Conservation (phyloP, 2,329 filamentous ascomycete genomes). For the Ambrosiella cleistominuta region DNA sequence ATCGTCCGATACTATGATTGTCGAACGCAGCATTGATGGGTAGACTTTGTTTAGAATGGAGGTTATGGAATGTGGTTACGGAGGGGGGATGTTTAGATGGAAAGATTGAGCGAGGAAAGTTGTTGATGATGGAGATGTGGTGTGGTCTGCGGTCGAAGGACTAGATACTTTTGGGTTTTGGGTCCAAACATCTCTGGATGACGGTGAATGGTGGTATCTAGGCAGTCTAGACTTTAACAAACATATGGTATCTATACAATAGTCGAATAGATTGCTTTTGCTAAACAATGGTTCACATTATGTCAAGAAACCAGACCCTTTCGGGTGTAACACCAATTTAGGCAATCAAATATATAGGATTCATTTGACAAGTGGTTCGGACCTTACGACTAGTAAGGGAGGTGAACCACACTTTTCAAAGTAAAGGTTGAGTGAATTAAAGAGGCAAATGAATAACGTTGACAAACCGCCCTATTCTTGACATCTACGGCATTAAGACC, state of each 20-base stretch:
- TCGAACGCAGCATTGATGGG: not conserved
- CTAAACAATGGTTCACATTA: not conserved
- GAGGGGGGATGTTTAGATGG: too few relatives aligned
- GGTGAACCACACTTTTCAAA: not conserved
- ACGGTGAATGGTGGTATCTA: too few relatives aligned
- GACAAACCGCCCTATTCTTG: not conserved
- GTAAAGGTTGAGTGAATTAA: not conserved
- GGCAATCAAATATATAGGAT: not conserved
- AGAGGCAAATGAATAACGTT: not conserved
- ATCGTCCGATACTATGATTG: not conserved
- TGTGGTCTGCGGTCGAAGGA: too few relatives aligned
- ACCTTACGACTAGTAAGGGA: not conserved
- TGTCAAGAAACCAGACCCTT: not conserved
- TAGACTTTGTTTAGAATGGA: not conserved
- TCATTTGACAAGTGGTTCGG: not conserved
- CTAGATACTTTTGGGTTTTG: too few relatives aligned
- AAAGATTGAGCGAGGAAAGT: too few relatives aligned
- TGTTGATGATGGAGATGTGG: too few relatives aligned
- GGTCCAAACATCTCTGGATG: too few relatives aligned
- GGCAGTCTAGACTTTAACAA: too few relatives aligned
- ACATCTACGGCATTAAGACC: not conserved
- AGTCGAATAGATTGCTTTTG: not conserved
- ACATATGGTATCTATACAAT: too few relatives aligned
- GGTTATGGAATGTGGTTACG: too few relatives aligned
- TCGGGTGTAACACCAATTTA: not conserved